Base-by-base conservation (phyloP, 2,329 filamentous ascomycete genomes). In the Dothiorella sarmentorum region DNA sequence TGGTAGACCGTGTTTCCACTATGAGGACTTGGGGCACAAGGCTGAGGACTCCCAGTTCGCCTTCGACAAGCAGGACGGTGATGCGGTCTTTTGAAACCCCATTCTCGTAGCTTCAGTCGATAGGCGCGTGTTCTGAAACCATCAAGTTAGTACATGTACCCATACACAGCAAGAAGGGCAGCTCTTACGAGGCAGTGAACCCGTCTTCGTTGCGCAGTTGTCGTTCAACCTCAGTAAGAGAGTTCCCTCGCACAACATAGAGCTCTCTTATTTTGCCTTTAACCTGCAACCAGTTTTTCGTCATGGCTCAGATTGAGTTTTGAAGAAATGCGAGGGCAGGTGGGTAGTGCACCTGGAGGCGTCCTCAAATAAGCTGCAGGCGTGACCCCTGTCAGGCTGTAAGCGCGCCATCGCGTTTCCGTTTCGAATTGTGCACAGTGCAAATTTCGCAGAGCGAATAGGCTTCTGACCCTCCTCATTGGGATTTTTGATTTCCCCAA, bases 221-320 rank as follows among this genome's bases (percentile, higher is more conserved):
- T 3, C 40, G 38, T 27, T 11, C 17, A 13, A 59, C 57, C 26
- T 44, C 47, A 7, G 40, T 40, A 20, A 59, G 40, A 15, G 57
- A 52, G 27, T 45, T 49, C 5, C 37, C 45, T 20, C 56, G 49
- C 15, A 45, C 35, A 18, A 43, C 44, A 27, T 59, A 59, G 4
- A 53, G 27, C 11, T 55, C 18, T n/a, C 38, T 24, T 17, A 59
- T 59, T 18, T 11, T 15, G 24, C 26, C 29, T 22, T 52, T 53
- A 17, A 59, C 57, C 11, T 55, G 37, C 17, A 45, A 13, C 57
- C 57, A 59, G 43, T 59, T 44, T 17, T 55, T 42, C 27, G 57
- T 59, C 57, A 59, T 59, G 9, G 7, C 13, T 20, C 9, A 5
- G 18, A 29, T 13, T 26, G 33, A 22, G n/a, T 10, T 24, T 51